Conservation (phyloP, 2,329 filamentous ascomycete genomes). For the Ophiosphaerella korrae region DNA sequence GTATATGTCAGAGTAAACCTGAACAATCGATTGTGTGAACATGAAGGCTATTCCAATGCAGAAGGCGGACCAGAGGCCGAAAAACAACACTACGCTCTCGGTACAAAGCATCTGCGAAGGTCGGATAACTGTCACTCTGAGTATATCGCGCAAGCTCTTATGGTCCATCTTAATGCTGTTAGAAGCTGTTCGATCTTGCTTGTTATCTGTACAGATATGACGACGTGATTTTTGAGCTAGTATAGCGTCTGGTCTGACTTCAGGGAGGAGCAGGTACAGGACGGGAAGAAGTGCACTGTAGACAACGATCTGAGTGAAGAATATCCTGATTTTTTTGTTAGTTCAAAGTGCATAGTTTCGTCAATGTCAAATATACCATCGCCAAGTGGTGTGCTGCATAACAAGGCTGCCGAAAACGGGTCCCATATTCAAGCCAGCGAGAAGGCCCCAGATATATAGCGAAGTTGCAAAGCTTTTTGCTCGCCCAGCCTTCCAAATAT, state of each 20-base stretch:
- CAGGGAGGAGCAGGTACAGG: constrained; percentile 51
- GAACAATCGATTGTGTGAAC: constrained; percentile 55
- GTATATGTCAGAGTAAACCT: constrained; percentile 50
- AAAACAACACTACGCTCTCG: constrained; percentile 56
- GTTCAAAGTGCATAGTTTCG: constrained; percentile 13
- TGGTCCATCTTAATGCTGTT: constrained; percentile 43
- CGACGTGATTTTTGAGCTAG: constrained; percentile 45
- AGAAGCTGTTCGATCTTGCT: constrained; percentile 31
- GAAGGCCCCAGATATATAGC: constrained; percentile 51
- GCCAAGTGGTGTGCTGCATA: constrained; percentile 46
- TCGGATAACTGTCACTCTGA: constrained; percentile 46
- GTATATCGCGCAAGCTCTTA: constrained; percentile 36
- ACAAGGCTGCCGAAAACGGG: constrained; percentile 52
- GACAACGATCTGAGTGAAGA: constrained; percentile 53
- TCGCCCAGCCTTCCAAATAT: constrained; percentile 46
- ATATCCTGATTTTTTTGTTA: constrained; percentile 46
- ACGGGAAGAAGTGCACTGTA: constrained; percentile 51
- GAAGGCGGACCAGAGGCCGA: constrained; percentile 57
- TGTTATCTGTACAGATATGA: constrained; percentile 29
- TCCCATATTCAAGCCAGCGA: constrained; percentile 52
- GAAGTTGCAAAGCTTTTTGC: constrained; percentile 51
- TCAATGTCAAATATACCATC: constrained; percentile 43
- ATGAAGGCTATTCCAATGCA: constrained; percentile 55
- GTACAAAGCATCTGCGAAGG: constrained; percentile 53
- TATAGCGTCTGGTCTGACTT: constrained; percentile 56